These are phyloP conservation scores for Ambrosiella beaveri DNA, from an alignment of 2,329 filamentous ascomycete species.

Conservation along the genomic window DNA sequence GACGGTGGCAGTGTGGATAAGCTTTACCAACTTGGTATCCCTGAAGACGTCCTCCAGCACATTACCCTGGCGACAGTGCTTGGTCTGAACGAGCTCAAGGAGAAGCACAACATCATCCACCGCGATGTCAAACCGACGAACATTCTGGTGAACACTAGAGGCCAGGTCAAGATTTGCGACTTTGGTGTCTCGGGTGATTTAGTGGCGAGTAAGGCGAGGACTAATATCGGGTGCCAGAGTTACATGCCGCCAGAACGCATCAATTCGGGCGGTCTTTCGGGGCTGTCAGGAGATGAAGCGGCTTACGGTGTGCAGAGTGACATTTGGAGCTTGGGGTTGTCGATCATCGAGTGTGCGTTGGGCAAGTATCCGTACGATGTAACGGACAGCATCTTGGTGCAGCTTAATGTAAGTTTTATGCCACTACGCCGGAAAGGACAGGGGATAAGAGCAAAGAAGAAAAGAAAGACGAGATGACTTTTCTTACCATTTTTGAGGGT, in stretches of 20 bases:
- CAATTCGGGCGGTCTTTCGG: conserved; percentile 41
- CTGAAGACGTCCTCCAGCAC: conserved; percentile 73
- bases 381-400: conserved; percentile 95
- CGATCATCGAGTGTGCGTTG: conserved; percentile 89
- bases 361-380: conserved; percentile 94
- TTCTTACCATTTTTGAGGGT: no score
- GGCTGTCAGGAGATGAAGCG: conserved; percentile 23
- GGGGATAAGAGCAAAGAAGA: no score
- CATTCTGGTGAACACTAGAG: conserved; percentile 74
- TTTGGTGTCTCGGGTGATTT: conserved; percentile 95
- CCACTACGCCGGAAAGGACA: background rate
- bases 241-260: conserved; percentile 99
- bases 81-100: conserved; percentile 84
- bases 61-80: conserved; percentile 80
- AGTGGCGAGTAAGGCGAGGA: conserved; percentile 93
- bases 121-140: conserved; percentile 99
- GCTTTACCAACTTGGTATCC: conserved; percentile 76
- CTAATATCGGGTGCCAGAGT: conserved; percentile 96
- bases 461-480: no score
- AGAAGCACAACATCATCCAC: conserved; percentile 98
- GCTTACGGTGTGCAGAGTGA: conserved; percentile 89
- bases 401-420: conserved; percentile 62
- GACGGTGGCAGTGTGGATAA: conserved; percentile 97
- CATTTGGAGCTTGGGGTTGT: conserved; percentile 89
- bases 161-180: conserved; percentile 95